Evolutionary conservation across 2,329 filamentous ascomycete genomes (phyloP), one percentile per base, ranked within the genome.

Genomic region (Zasmidium citrigriseum): DNA sequence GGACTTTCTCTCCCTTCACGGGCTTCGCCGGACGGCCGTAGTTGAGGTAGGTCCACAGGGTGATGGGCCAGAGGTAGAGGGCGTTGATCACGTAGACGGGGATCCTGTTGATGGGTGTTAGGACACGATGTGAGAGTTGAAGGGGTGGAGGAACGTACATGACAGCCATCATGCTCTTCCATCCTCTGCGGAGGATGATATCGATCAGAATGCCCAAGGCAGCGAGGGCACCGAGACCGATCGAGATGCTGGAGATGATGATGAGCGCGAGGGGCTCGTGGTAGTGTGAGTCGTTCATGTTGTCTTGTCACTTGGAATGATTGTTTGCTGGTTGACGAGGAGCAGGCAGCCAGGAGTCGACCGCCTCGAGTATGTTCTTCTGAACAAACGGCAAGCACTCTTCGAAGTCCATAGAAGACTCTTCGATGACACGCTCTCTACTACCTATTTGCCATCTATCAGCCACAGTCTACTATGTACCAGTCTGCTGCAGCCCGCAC

Each of bases 61-160:
- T 66, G 9, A 68, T 18, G 5, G 66, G 66, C 51, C 62, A 58
- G n/a, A 67, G 29, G 53, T 67, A 68, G 20, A 60, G 50, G 9
- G 66, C 66, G 27, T 67, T 68, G 55, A 68, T 61, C 20, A 60
- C 24, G 52, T 67, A 68, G 12, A 67, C 65, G 3, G 64, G 60
- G 25, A 11, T 41, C 18, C 18, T 41, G 16, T 4, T 16, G 12
- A 41, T 41, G 14, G 18, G 34, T n/a, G 34, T 41, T 29, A 16
- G 34, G 4, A 4, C 34, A n/a, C 18, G 34, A 41, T n/a, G 34
- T n/a, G 16, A 16, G 34, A 4, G 34, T 7, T 29, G 4, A n/a
- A 41, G 18, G 34, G 14, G 4, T 41, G 18, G 4, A 16, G 14
- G 12, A n/a, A 41, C 34, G 12, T 16, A 11, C 58, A 61, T 61